These are phyloP conservation scores for Tillandsia leiboldiana DNA, from an alignment of 176 grass and related monocot species.

Conservation along the genomic window DNA sequence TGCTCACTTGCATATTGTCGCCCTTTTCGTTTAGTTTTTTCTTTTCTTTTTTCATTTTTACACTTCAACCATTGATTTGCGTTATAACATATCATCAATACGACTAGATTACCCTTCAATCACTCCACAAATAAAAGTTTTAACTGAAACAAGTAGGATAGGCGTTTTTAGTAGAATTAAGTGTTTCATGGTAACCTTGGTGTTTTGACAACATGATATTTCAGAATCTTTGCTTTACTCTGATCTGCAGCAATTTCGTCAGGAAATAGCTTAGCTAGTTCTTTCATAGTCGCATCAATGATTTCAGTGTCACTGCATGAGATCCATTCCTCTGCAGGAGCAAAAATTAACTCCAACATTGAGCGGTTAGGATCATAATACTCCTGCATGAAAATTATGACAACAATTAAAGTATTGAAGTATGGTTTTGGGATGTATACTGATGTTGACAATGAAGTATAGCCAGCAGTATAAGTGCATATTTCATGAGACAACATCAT, in stretches of 20 bases:
- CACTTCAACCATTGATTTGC: too few relatives aligned
- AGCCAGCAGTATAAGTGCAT: not conserved
- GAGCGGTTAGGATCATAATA: slow-evolving; percentile 93
- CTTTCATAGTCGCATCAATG: slow-evolving; percentile 78
- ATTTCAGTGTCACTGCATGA: slow-evolving; percentile 72
- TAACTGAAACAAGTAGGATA: not conserved
- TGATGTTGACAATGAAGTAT: not conserved
- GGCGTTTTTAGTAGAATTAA: not conserved
- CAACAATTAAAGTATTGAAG: not conserved
- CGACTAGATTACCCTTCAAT: too few relatives aligned
- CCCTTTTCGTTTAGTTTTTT: too few relatives aligned
- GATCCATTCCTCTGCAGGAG: slow-evolving; percentile 93
- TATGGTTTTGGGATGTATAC: not conserved
- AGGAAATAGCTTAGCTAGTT: slow-evolving; percentile 88
- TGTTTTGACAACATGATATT: slow-evolving; percentile 91
- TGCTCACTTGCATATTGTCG: too few relatives aligned
- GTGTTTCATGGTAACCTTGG: slow-evolving; percentile 39
- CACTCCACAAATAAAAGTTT: too few relatives aligned
- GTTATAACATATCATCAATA: too few relatives aligned
- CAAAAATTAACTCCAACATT: slow-evolving; percentile 93
- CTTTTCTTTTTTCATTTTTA: too few relatives aligned
- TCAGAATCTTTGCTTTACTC: slow-evolving; percentile 84
- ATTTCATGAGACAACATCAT: too few relatives aligned
- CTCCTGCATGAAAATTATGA: slow-evolving; percentile 52
- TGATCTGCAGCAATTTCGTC: slow-evolving; percentile 91